Evolutionary conservation across 2,329 filamentous ascomycete genomes (phyloP).

Genomic region (Cercospora zeae-maydis): DNA sequence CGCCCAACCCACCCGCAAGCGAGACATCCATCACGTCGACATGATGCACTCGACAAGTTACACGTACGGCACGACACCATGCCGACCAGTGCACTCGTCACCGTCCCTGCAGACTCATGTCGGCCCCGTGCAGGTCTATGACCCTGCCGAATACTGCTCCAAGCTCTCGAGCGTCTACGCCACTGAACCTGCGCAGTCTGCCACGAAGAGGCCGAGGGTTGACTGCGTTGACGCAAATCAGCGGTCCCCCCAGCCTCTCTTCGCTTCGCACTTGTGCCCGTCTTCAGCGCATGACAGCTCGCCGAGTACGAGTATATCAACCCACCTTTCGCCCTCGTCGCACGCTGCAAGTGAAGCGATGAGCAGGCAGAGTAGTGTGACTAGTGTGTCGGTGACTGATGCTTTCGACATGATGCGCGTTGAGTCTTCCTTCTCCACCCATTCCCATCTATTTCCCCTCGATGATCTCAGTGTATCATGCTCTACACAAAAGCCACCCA

Average conservation of each 20-base stretch:
- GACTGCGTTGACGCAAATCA: constrained; percentile 19
- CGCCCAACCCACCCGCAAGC: constrained; percentile 27
- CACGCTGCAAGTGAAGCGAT: constrained; percentile 35
- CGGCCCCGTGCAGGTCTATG: constrained; percentile 26
- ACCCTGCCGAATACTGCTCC: constrained; percentile 31
- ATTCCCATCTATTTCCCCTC: constrained; percentile 29
- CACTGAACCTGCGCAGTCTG: constrained; percentile 20
- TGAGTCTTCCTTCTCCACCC: constrained; percentile 40
- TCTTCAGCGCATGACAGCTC: constrained; percentile 25
- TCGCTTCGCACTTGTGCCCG: constrained; percentile 22
- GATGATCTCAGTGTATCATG: constrained; percentile 27
- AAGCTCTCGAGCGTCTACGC: constrained; percentile 27
- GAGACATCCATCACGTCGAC: constrained; percentile 24
- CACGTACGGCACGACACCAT: constrained; percentile 26
- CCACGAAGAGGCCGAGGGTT: constrained; percentile 27
- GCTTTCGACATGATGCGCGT: constrained; percentile 45
- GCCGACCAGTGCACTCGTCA: constrained; percentile 11
- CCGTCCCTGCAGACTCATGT: constrained; percentile 31
- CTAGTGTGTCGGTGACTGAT: constrained; percentile 41
- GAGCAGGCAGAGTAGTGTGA: constrained; percentile 47
- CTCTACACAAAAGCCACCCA: constrained; percentile 25
- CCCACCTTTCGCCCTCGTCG: constrained; percentile 30
- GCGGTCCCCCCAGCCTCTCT: constrained; percentile 18
- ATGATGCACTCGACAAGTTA: constrained; percentile 25
- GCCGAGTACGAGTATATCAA: constrained; percentile 31